Evolutionary conservation across 192 early-diverging fungal species (phyloP).

Genomic region (Obelidium mucronatum): DNA sequence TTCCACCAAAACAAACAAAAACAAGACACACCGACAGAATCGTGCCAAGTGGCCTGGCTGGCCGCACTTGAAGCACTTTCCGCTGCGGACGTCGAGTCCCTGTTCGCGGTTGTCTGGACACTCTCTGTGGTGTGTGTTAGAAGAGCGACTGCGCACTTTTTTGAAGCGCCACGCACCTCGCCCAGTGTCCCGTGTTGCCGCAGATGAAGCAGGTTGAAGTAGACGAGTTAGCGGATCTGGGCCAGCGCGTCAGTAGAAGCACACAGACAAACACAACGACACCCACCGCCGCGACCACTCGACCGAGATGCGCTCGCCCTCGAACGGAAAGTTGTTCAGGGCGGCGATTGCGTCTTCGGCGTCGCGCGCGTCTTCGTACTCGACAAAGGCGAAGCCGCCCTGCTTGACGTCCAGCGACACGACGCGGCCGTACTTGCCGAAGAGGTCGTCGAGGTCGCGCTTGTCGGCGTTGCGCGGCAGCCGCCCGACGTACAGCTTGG

Average conservation of each 20-base stretch:
- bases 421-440: constrained; percentile 37
- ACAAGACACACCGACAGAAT: constrained; percentile 58
- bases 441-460: constrained; percentile 58
- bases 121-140: no score
- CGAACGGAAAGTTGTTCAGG: constrained; percentile 53
- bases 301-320: constrained; percentile 52
- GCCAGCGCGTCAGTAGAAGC: constrained; percentile 1
- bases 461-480: constrained; percentile 40
- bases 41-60: constrained; percentile 57
- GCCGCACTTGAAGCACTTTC: constrained; percentile 66
- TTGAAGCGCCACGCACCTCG: constrained; percentile 36
- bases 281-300: constrained; percentile 48
- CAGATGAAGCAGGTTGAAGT: constrained; percentile 58
- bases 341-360: constrained; percentile 59
- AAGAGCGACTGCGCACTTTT: no score
- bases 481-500: constrained; percentile 61
- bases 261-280: not conserved
- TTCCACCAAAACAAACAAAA: not conserved
- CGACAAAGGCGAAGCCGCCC: constrained; percentile 62
- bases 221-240: not conserved
- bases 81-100: constrained; percentile 58
- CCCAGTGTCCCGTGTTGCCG: constrained; percentile 59
- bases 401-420: constrained; percentile 56
- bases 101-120: constrained; percentile 59
- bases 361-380: constrained; percentile 49